A percentile compares a stretch with the other conserved stretches of the same genome.
Evolutionary conservation across 2,329 filamentous ascomycete species (phyloP).

Genomic region (Chaetomiaceae sp.): DNA sequence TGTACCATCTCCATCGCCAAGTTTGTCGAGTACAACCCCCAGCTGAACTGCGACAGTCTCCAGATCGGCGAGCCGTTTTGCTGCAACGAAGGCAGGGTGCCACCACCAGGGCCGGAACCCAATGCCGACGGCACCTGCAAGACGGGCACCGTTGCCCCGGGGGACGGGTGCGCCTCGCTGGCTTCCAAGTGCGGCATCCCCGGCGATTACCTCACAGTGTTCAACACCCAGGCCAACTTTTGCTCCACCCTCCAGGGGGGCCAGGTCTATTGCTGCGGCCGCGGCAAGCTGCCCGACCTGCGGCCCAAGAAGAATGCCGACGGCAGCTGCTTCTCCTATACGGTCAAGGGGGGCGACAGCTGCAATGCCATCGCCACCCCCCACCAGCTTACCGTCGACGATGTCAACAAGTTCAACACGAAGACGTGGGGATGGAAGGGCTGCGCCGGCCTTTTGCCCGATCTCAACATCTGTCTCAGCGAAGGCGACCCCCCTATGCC

Average conservation of each 20-base stretch:
- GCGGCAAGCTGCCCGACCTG: slow-evolving; percentile 35
- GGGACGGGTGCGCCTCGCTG: not conserved
- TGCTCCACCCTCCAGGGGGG: slow-evolving; percentile 28
- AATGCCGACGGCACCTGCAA: too few species aligned
- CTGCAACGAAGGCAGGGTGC: too few species aligned
- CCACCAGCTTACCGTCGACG: slow-evolving; percentile 30
- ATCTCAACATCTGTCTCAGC: slow-evolving; percentile 13
- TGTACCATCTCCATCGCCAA: too few species aligned
- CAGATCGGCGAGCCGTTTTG: too few species aligned
- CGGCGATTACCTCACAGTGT: slow-evolving; percentile 21
- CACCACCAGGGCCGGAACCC: too few species aligned
- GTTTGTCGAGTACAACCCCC: too few species aligned
- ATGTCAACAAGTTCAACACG: slow-evolving; percentile 38
- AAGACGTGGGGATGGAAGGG: slow-evolving; percentile 39
- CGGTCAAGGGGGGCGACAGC: slow-evolving; percentile 31
- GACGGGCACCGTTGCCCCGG: not conserved
- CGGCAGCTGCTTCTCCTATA: slow-evolving; percentile 36
- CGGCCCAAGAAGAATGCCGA: slow-evolving; percentile 32
- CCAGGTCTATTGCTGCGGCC: slow-evolving; percentile 36
- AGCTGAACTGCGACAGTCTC: too few species aligned
- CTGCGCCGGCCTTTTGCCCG: slow-evolving; percentile 32
- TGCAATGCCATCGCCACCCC: slow-evolving; percentile 28
- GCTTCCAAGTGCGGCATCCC: slow-evolving; percentile 7
- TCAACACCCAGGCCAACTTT: slow-evolving; percentile 29
- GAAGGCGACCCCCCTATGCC: slow-evolving; percentile 37